Evolutionary conservation across 2,329 filamentous ascomycete genomes (phyloP).

Genomic region (Thelonectria olida): DNA sequence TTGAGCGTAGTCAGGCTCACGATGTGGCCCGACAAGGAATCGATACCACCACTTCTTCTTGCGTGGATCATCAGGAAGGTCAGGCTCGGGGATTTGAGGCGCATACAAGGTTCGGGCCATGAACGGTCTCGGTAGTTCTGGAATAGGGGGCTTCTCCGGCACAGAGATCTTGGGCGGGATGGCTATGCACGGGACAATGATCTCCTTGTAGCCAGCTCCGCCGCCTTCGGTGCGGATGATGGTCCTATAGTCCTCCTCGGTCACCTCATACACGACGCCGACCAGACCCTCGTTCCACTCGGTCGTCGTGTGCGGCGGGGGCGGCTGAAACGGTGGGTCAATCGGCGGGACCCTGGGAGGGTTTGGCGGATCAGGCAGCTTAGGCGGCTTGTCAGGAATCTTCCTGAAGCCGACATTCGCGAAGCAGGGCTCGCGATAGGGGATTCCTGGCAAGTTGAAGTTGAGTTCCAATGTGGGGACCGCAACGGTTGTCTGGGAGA

Average conservation of each 20-base stretch:
- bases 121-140: slow-evolving; percentile 69
- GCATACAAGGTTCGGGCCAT: slow-evolving; percentile 87
- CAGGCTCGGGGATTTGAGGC: slow-evolving; percentile 58
- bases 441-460: slow-evolving; percentile 86
- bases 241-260: slow-evolving; percentile 78
- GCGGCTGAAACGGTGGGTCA: slow-evolving; percentile 37
- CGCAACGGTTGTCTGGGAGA: slow-evolving; percentile 83
- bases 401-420: slow-evolving; percentile 78
- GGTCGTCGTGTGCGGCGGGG: slow-evolving; percentile 28
- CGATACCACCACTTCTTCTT: slow-evolving; percentile 56
- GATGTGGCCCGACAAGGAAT: slow-evolving; percentile 55
- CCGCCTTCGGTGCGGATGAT: slow-evolving; percentile 94
- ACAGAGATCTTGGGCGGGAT: slow-evolving; percentile 69
- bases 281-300: slow-evolving; percentile 84
- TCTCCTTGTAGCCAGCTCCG: slow-evolving; percentile 84
- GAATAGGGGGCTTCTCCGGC: slow-evolving; percentile 68
- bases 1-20: slow-evolving; percentile 79
- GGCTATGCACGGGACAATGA: slow-evolving; percentile 80
- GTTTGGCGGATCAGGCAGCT: slow-evolving; percentile 45
- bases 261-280: slow-evolving; percentile 96
- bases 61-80: slow-evolving; percentile 42
- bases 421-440: slow-evolving; percentile 92
- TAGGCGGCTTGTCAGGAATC: slow-evolving; percentile 50
- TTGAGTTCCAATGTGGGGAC: slow-evolving; percentile 81
- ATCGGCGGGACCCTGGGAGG: slow-evolving; percentile 42